Evolutionary conservation across 257 asterid genomes (phyloP), one percentile per base, ranked within the genome.

Genomic region (Solanum pinnatisectum): DNA sequence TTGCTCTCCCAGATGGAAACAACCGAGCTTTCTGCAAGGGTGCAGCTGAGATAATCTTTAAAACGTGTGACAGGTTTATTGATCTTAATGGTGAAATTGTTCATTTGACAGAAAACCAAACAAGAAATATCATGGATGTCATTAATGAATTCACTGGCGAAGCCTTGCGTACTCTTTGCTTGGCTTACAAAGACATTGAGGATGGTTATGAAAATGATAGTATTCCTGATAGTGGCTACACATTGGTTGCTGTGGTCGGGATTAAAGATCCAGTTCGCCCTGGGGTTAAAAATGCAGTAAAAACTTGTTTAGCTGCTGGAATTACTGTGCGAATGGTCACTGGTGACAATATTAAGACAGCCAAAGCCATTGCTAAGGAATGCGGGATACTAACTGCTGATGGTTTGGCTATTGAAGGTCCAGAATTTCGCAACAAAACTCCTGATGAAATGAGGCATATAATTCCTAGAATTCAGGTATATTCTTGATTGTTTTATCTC

Each of bases 281-380:
- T 8, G 98, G 97, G 5, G 98, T 96, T 27, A 95, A 85, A 89
- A 95, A 92, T 60, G 98, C 98, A 9, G 98, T 96, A 27, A 85
- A 90, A 91, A 92, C 94, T 40, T 96, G 98, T 93, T 90, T 94
- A 84, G 91, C 86, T 68, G 98, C 98, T 42, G 98, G 98, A 89
- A 94, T 96, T 68, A 86, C 90, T 4, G 94, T 96, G 87, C 70
- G 98, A 84, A 96, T 96, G 98, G 96, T 94, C 18, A 96, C 98
- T 20, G 98, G 98, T 33, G 98, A 96, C 89, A 94, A 96, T 88
- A 95, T 96, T 36, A 89, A 94, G 65, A 96, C 98, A 49, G 98
- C 98, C 42, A 94, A 93, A 88, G 97, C 98, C 86, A 95, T 95
- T 88, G 98, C 98, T 67, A 91, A 71, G 90, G 98, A 96, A 91